Evolutionary conservation across 75 land plant genomes (phyloP).

Genomic region (Gnetum montanum): DNA sequence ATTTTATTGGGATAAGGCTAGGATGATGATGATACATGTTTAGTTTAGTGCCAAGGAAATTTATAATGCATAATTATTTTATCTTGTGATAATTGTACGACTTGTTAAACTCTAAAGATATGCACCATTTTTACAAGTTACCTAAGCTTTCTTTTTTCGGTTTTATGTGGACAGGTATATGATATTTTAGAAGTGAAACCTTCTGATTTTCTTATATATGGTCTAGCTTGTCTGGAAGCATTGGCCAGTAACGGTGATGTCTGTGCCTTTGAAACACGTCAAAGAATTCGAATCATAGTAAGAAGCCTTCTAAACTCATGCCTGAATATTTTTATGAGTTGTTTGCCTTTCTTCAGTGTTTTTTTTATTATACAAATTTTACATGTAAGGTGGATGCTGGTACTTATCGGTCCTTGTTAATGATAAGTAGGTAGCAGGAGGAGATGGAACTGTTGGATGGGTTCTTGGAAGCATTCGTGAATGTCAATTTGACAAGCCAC

Average conservation of each 20-base stretch:
- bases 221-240: slow-evolving; percentile 72
- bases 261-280: slow-evolving; percentile 63
- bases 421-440: slow-evolving; percentile 83
- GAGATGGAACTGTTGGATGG: slow-evolving; percentile 99
- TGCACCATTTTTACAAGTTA: no score
- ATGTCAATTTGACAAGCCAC: slow-evolving; percentile 43
- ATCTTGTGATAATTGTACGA: no score
- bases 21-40: no score
- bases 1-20: no score
- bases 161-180: slow-evolving; percentile 84
- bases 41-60: no score
- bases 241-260: slow-evolving; percentile 61
- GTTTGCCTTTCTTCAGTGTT: not conserved
- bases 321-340: not conserved
- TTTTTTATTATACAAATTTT: not conserved
- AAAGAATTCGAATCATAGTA: slow-evolving; percentile 74
- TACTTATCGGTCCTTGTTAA: not conserved
- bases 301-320: not conserved
- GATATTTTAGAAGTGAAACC: slow-evolving; percentile 68
- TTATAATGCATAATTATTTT: no score
- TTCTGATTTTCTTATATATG: slow-evolving; percentile 71
- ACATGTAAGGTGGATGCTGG: not conserved
- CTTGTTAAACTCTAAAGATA: no score
- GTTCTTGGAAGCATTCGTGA: slow-evolving; percentile 62
- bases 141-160: no score